These are phyloP conservation scores for Leishmania arabica DNA, from an alignment of 208 protist genomes.

Conservation along the genomic window DNA sequence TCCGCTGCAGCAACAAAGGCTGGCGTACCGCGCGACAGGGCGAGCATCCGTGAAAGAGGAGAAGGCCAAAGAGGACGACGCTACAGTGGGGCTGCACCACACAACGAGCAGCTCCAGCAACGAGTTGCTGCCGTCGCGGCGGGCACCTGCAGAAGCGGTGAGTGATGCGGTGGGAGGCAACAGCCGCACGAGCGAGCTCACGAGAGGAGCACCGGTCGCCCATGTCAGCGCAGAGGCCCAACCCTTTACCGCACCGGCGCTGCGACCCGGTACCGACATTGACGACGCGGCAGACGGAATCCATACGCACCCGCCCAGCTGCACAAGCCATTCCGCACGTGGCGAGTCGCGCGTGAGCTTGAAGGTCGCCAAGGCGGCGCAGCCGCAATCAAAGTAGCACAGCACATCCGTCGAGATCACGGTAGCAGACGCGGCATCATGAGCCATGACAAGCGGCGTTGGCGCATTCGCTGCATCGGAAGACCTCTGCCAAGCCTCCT, in stretches of 20 bases:
- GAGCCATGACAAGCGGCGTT: background rate
- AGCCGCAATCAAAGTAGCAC: constrained; percentile 24
- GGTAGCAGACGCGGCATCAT: background rate
- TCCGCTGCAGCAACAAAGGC: background rate
- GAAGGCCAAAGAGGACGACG: background rate
- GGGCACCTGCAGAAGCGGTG: background rate
- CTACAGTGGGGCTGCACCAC: constrained; percentile 8
- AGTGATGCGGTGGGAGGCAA: background rate
- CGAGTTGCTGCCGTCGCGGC: background rate
- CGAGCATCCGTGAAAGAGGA: background rate
- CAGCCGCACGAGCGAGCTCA: constrained; percentile 8
- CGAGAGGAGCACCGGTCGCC: constrained; percentile 1
- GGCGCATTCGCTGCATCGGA: background rate
- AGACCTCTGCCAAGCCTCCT: background rate
- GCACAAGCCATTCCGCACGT: constrained; percentile 1
- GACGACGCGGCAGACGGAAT: constrained; percentile 2
- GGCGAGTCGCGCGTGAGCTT: background rate
- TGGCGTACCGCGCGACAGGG: constrained; percentile 1
- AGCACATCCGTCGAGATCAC: constrained; percentile 12
- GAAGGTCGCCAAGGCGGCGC: constrained; percentile 24
- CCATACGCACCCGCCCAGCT: background rate
- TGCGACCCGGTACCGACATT: background rate
- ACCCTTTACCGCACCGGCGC: background rate
- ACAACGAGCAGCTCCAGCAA: constrained; percentile 8
- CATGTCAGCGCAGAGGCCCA: background rate